Percentiles rank a stretch among this genome's conserved stretches.
Evolutionary conservation across 1,284 basidiomycete species (phyloP).

Genomic region (Moesziomyces antarcticus): DNA sequence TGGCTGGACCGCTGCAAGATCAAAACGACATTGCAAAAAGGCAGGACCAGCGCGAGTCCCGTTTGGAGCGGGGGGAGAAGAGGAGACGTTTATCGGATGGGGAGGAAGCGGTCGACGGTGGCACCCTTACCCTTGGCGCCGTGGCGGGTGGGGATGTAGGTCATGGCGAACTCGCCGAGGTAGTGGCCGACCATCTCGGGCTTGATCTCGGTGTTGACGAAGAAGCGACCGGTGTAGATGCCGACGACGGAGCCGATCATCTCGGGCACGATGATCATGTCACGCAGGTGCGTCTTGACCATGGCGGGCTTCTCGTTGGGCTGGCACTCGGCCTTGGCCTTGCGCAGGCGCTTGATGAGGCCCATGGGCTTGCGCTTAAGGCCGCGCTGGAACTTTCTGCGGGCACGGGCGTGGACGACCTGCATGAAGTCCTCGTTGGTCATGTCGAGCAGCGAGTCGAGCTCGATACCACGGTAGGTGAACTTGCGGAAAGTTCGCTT

Average conservation of each 20-base stretch:
- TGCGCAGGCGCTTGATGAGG: constrained; percentile 99
- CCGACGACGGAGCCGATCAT: constrained; percentile 78
- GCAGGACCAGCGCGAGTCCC: too few relatives aligned
- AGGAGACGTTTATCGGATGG: constrained; percentile 72
- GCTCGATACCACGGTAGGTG: constrained; percentile 94
- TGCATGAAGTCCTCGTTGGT: constrained; percentile 80
- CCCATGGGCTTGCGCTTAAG: constrained; percentile 98
- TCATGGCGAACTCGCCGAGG: constrained; percentile 82
- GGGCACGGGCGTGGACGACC: constrained; percentile 98
- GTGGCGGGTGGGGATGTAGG: constrained; percentile 99
- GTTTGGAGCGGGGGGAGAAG: not conserved
- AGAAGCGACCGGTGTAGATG: constrained; percentile 88
- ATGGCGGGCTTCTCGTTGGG: constrained; percentile 98
- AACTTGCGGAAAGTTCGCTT: constrained; percentile 98
- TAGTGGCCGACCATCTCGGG: constrained; percentile 99
- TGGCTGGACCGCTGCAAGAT: not conserved
- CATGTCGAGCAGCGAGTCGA: constrained; percentile 91
- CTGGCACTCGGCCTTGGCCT: constrained; percentile 97
- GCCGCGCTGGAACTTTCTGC: constrained; percentile 97
- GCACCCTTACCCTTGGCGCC: constrained; percentile 99
- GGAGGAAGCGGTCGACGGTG: constrained; percentile 75
- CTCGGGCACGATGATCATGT: constrained; percentile 99
- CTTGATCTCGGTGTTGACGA: constrained; percentile 77
- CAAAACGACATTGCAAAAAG: too few relatives aligned
- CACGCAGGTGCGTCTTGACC: constrained; percentile 98